Conservation (phyloP, 768 basidiomycete species). For the Clavulina sp. region DNA sequence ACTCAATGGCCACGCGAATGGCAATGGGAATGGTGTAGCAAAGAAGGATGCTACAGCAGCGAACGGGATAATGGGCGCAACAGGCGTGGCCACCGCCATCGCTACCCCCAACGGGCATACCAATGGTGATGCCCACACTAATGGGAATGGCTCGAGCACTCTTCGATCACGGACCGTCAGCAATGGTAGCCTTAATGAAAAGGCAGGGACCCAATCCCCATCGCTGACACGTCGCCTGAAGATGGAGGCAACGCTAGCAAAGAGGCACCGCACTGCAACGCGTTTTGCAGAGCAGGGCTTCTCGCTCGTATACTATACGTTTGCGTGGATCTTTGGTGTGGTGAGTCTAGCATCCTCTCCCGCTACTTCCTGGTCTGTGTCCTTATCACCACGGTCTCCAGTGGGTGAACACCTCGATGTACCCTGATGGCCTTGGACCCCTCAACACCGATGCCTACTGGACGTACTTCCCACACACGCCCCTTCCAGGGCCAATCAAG, state of each 20-base stretch:
- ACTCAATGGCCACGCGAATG: not conserved
- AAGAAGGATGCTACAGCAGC: slow-evolving; percentile 12
- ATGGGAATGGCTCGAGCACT: slow-evolving; percentile 22
- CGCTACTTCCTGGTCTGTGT: not conserved
- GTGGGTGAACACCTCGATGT: slow-evolving; percentile 66
- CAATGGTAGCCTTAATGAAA: slow-evolving; percentile 1
- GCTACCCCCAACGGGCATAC: too few species aligned
- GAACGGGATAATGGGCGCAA: slow-evolving; percentile 19
- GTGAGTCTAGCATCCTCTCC: slow-evolving; percentile 34
- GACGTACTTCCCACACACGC: slow-evolving; percentile 67
- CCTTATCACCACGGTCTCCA: slow-evolving; percentile 18
- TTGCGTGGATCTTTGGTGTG: slow-evolving; percentile 61
- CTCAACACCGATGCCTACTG: slow-evolving; percentile 53
- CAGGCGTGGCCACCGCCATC: too few species aligned
- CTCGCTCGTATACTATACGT: slow-evolving; percentile 62
- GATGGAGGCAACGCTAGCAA: slow-evolving; percentile 37
- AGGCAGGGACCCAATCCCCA: not conserved
- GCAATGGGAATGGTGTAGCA: not conserved
- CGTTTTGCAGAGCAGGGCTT: slow-evolving; percentile 95
- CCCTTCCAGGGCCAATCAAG: slow-evolving; percentile 66
- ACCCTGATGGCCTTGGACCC: slow-evolving; percentile 43
- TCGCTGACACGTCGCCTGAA: slow-evolving; percentile 6
- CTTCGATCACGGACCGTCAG: slow-evolving; percentile 14
- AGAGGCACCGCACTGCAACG: slow-evolving; percentile 51
- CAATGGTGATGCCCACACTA: too few species aligned